Base-by-base conservation (phyloP, 1,284 basidiomycete genomes). In the Ustilago vetiveriae region DNA sequence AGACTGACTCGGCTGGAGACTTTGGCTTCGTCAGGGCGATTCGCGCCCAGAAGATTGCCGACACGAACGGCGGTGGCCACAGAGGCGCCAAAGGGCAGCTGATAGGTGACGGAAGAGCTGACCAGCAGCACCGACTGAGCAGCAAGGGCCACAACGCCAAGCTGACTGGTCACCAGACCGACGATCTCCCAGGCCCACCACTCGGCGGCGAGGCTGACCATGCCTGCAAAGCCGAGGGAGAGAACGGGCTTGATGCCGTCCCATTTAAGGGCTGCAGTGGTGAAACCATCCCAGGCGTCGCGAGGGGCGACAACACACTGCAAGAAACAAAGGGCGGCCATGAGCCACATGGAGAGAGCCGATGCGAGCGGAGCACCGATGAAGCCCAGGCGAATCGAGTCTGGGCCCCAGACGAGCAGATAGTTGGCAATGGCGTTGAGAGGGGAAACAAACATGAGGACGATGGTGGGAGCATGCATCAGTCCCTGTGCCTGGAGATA, bases 181-280 rank as follows among this genome's bases (percentile, higher is more conserved):
- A 90, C 33, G 82, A 88, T 73, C 85, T 94, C 92, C 92, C 92
- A 94, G 32, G 89, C 89, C 91, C 92, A 94, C 92, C 92, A 94
- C 80, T 94, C 92, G 9, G 88, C 88, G 2, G 90, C 90, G 9
- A 86, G 80, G 6, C 91, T 92, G 8, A 96, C 84, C 54, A 74
- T 73, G 26, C 74, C 72, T 1, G 73, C 72, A 23, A 76, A 63
- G n/a, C 79, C 79, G 26, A 81, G 67, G 23, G 33, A 52, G 13
- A 66, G 51, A 22, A 75, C 74, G 5, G 69, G 64, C 19, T 42
- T 49, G 44, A 79, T 56, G 32, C 72, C 76, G 0, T 64, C 58
- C 56, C 45, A 57, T 22, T 73, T 67, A 51, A 74, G 76, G 3
- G 77, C 78, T 3, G 60, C 50, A 26, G 85, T 83, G 1, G 87